These are phyloP conservation scores for Aspergillus heteromorphus DNA, from an alignment of 495 filamentous ascomycete genomes.

Conservation along the genomic window DNA sequence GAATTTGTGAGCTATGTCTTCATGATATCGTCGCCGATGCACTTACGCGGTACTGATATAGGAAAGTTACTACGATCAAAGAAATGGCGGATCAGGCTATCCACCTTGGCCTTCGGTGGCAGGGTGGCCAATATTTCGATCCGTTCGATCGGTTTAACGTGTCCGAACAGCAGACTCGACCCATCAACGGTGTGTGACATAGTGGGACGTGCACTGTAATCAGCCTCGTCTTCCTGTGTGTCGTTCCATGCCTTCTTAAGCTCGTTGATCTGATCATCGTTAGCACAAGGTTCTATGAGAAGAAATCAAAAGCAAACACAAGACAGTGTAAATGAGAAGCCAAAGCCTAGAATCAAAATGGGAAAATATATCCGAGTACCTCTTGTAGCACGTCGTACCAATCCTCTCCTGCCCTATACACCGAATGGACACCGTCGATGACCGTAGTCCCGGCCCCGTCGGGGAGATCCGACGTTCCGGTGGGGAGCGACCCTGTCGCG, in stretches of 20 bases:
- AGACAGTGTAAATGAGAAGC: no score
- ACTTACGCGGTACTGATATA: slow-evolving; percentile 10
- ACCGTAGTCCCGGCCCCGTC: slow-evolving; percentile 1
- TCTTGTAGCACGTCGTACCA: slow-evolving; percentile 11
- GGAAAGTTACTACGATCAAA: slow-evolving; percentile 7
- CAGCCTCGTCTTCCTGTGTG: not conserved
- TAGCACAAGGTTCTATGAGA: no score
- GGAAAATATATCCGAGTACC: no score
- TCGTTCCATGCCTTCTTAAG: slow-evolving; percentile 7
- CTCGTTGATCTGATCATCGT: slow-evolving; percentile 5
- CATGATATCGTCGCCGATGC: no score
- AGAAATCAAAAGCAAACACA: no score
- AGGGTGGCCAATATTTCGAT: slow-evolving; percentile 6
- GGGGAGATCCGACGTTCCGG: not conserved
- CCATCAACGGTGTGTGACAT: slow-evolving; percentile 7
- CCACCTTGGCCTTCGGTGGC: slow-evolving; percentile 2
- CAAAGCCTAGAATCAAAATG: no score
- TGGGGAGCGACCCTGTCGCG: not conserved
- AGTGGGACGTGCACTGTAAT: not conserved
- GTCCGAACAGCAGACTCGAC: slow-evolving; percentile 10
- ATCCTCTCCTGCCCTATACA: slow-evolving; percentile 3
- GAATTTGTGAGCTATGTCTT: not conserved
- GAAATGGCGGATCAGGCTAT: slow-evolving; percentile 2
- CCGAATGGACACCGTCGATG: slow-evolving; percentile 3
- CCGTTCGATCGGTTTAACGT: slow-evolving; percentile 4